phyloP scores from a whole-genome alignment of 352 stramenopile species.

The Phytophthora niederhauseri region DNA sequence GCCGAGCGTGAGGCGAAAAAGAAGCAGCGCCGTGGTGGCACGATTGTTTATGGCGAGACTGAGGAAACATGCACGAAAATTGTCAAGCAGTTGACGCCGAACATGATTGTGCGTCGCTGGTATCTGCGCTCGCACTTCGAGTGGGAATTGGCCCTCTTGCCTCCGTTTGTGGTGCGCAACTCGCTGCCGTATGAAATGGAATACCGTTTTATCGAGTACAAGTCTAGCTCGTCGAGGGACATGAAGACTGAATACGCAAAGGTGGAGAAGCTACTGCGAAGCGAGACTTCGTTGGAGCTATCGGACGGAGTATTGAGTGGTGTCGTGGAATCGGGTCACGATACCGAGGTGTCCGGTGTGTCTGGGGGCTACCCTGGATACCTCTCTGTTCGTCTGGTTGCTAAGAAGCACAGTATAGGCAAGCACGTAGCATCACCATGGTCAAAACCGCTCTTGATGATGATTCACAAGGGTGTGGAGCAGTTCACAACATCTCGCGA shows the following conservation, averaged over 20 bases:
- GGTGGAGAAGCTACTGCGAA: conserved; percentile 62
- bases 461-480: conserved; percentile 72
- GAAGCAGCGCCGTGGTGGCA: conserved; percentile 59
- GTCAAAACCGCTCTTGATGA: conserved; percentile 89
- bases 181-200: conserved; percentile 86
- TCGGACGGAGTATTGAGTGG: conserved; percentile 53
- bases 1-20: conserved; percentile 50
- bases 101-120: conserved; percentile 79
- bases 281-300: conserved; percentile 34
- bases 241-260: conserved; percentile 60
- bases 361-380: conserved; percentile 77
- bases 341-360: conserved; percentile 78
- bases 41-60: conserved; percentile 79
- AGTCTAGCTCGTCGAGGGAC: conserved; percentile 53
- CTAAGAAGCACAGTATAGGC: conserved; percentile 38
- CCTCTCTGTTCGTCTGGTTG: conserved; percentile 66
- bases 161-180: conserved; percentile 88
- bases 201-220: conserved; percentile 88
- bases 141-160: conserved; percentile 78
- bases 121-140: conserved; percentile 78
- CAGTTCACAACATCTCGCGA: conserved; percentile 79
- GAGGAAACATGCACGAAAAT: conserved; percentile 79
- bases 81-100: conserved; percentile 73
- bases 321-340: conserved; percentile 67
- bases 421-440: conserved; percentile 54